Evolutionary conservation across 148 eudicot genomes (phyloP).

Genomic region (Fagopyrum tataricum): DNA sequence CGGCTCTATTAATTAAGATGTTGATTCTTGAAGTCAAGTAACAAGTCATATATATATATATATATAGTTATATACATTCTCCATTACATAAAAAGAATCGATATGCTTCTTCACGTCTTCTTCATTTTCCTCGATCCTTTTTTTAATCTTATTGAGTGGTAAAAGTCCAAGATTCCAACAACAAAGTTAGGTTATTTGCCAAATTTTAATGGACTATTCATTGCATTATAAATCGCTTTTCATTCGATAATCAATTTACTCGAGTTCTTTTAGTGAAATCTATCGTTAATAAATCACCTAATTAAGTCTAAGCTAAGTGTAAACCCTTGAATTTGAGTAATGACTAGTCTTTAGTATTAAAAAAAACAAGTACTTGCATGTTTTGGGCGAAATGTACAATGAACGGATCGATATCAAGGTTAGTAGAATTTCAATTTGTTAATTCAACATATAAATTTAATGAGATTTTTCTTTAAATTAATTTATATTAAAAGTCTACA

Average conservation of each 20-base stretch:
- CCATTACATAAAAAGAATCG: too few relatives aligned
- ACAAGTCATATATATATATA: neutral
- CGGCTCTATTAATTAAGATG: neutral
- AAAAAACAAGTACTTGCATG: too few relatives aligned
- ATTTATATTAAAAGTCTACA: too few relatives aligned
- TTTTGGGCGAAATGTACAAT: too few relatives aligned
- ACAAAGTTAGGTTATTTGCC: conserved; percentile 5
- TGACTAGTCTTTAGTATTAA: neutral
- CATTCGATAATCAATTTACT: neutral
- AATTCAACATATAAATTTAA: too few relatives aligned
- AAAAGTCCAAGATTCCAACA: neutral
- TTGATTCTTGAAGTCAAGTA: neutral
- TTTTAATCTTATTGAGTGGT: neutral
- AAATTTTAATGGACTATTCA: neutral
- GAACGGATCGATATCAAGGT: too few relatives aligned
- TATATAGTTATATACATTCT: neutral
- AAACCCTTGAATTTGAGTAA: neutral
- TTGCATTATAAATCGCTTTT: neutral
- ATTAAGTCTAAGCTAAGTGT: neutral
- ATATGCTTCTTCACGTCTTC: neutral
- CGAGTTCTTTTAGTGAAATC: neutral
- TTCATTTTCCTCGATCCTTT: neutral
- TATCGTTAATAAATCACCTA: too few relatives aligned
- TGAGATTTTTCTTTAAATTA: too few relatives aligned
- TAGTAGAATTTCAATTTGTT: too few relatives aligned